Base-by-base conservation (phyloP, 2,329 filamentous ascomycete genomes). In the Fusarium papillatum region DNA sequence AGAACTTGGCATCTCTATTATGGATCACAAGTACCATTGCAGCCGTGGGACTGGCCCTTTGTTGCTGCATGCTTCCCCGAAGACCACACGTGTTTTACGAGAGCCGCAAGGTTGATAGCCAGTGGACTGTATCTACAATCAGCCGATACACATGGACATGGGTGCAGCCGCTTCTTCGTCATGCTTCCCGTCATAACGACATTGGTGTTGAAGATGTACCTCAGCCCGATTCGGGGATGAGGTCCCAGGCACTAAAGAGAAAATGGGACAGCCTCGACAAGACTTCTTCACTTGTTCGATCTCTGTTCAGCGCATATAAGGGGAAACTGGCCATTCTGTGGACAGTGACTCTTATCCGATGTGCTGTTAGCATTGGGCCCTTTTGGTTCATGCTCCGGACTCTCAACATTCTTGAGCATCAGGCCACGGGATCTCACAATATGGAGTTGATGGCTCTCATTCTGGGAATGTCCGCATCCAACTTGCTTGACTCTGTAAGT, bases 311-410 rank as follows among this genome's bases (percentile, higher is more conserved):
- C 17, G 87, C 89, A 0, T 92, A 95, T 79, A 88, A 88, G 70
- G 81, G 81, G 31, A 81, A 85, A 0, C 86, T 95, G 41, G 76
- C 86, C 1, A 60, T 89, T 7, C 92, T 95, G 81, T 92, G 90
- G 85, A 39, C 83, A 4, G 80, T 93, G 7, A 91, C 90, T 10
- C 71, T 90, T 1, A 69, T 87, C 6, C 86, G 87, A 17, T 89
- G 90, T 8, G 76, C 92, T 29, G 79, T 93, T 29, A 91, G 91
- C 71, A 92, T 95, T 71, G 88, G 90, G 0, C 94, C 94, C 0
- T 94, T 95, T 78, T 90, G 92, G 81, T 89, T 93, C 36, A 90
- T 94, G 71, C 87, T 92, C 71, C 88, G 90, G 55, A 88, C 95
- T 11, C 86, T 96, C 19, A 86, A 86, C 36, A 86, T 90, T 2